Percentiles rank a stretch among this genome's conserved stretches.
Conservation (phyloP, 108 stramenopile genomes). For the Skeletonema costatum region DNA sequence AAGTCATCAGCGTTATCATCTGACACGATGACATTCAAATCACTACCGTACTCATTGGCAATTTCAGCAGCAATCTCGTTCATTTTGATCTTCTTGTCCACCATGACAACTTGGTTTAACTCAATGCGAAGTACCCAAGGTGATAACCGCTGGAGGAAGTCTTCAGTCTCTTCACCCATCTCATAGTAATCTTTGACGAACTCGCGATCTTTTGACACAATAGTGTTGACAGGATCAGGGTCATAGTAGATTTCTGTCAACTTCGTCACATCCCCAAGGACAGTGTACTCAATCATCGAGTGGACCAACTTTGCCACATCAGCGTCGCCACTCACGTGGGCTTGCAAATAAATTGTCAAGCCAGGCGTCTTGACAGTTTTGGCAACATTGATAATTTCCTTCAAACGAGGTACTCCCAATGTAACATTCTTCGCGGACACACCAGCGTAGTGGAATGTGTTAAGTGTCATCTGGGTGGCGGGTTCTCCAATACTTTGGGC, state of each 20-base stretch:
- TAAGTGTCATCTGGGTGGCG: constrained; percentile 99
- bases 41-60: constrained; percentile 81
- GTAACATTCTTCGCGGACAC: constrained; percentile 99
- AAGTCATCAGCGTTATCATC: constrained; percentile 94
- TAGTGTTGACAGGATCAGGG: constrained; percentile 91
- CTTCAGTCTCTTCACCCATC: constrained; percentile 82
- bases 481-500: constrained; percentile 99
- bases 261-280: constrained; percentile 88
- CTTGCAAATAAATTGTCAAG: constrained; percentile 88
- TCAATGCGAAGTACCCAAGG: constrained; percentile 98
- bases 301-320: constrained; percentile 86
- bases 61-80: constrained; percentile 85
- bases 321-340: constrained; percentile 80
- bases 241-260: constrained; percentile 97
- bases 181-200: constrained; percentile 94
- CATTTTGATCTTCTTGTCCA: constrained; percentile 92
- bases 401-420: constrained; percentile 96
- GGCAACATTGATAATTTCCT: constrained; percentile 98
- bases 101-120: constrained; percentile 87
- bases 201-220: constrained; percentile 90
- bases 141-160: constrained; percentile 83
- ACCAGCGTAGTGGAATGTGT: constrained; percentile 99
- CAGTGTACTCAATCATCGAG: constrained; percentile 92
- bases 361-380: constrained; percentile 97
- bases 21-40: constrained; percentile 88